Percentiles rank a stretch among this genome's conserved stretches.
Conservation (phyloP, 805 yeast species). For the Blastobotrys mokoenaii region DNA sequence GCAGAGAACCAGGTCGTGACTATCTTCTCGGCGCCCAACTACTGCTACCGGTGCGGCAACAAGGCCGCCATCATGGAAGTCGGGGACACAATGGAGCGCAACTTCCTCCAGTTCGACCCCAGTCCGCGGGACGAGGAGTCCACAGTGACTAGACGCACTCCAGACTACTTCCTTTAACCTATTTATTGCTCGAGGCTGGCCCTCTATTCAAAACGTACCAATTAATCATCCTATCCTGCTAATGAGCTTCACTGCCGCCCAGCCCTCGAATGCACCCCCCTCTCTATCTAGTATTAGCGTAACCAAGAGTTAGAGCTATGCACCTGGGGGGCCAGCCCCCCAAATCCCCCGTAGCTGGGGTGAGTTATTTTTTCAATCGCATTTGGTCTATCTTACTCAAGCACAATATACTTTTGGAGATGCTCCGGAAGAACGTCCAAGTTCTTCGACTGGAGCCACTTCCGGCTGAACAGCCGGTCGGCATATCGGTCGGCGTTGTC, state of each 20-base stretch:
- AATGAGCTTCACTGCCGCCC: too few species aligned
- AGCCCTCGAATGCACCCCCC: too few species aligned
- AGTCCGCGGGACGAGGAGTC: constrained; percentile 96
- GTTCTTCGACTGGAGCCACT: constrained; percentile 67
- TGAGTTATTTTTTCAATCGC: too few species aligned
- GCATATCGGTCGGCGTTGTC: constrained; percentile 89
- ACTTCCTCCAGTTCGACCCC: constrained; percentile 87
- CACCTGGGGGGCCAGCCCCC: too few species aligned
- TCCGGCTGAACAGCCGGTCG: constrained; percentile 66
- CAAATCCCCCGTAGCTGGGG: too few species aligned
- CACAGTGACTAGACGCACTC: constrained; percentile 86
- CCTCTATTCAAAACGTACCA: too few species aligned
- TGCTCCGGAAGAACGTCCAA: constrained; percentile 63
- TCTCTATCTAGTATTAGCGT: too few species aligned
- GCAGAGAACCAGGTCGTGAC: constrained; percentile 82
- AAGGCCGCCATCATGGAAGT: constrained; percentile 95
- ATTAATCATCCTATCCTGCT: too few species aligned
- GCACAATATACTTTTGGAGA: constrained; percentile 57
- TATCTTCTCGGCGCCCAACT: constrained; percentile 86
- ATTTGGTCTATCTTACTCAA: constrained; percentile 21
- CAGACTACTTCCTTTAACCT: constrained; percentile 75
- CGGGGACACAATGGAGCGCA: constrained; percentile 79
- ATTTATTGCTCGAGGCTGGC: neutral
- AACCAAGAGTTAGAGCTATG: too few species aligned
- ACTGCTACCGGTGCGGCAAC: constrained; percentile 91